Evolutionary conservation across 192 early-diverging fungal genomes (phyloP), one percentile per base, ranked within the genome.

Genomic region (Mortierella claussenii): DNA sequence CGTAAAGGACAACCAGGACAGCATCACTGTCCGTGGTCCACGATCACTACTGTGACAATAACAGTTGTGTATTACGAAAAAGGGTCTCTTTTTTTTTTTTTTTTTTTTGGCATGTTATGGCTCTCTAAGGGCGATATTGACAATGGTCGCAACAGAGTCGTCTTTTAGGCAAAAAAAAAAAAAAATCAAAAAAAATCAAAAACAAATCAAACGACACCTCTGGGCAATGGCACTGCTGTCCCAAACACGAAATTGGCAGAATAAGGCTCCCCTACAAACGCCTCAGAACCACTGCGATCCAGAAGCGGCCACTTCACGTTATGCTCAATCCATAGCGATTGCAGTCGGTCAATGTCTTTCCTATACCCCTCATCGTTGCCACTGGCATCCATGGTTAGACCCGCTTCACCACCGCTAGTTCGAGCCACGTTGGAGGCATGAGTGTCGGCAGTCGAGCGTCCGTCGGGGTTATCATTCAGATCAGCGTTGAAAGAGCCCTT

Each of bases 191-290:
- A 49, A 49, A 12, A 49, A 49, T 12, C 3, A 49, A 49, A 2
- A 24, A 27, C 11, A 24, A 49, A 12, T 24, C 11, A 23, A 24
- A 49, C 26, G 6, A 27, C 11, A 21, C 50, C 50, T 32, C 31
- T 33, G 40, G 55, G 37, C 4, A 58, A 27, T 18, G 55, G 55
- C 11, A 58, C 2, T 5, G 55, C 55, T 24, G 55, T 58, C 21
- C 55, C 55, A 58, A 58, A 58, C 27, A 58, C 42, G 30, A 44
- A 45, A 12, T 40, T 40, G 20, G 27, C 37, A 5, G 55, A 45
- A 18, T 45, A 58, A 7, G 55, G 40, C 27, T 58, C 55, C 7
- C 15, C 24, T 32, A 20, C 21, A n/a, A 45, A 43, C 23, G 40
- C 17, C 24, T 55, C 24, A 8, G 3, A 34, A 10, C 45, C 42